Base-by-base conservation (phyloP, 2,329 filamentous ascomycete genomes). In the Akanthomyces muscarius region DNA sequence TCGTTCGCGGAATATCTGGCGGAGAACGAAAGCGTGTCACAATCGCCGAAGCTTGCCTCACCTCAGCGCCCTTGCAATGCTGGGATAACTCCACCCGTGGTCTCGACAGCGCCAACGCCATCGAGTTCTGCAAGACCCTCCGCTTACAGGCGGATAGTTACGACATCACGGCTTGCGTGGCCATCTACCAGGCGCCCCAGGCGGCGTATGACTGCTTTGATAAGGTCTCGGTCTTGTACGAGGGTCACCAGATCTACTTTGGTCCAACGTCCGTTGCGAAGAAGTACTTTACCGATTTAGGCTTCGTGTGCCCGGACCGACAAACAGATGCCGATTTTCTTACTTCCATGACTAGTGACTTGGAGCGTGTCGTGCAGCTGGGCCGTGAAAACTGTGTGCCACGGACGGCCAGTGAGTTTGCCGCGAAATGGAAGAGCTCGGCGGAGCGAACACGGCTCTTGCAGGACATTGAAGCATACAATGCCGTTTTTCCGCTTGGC, bases 321-420 rank as follows among this genome's bases (percentile, higher is more conserved):
- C 78, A 88, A 68, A 92, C 89, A 0, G 91, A 89, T 0, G 86
- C 89, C 1, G 89, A 92, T 71, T 92, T 91, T 75, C 75, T 92
- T 55, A 91, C 89, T 4, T 78, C 79, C 3, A 76, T 83, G 21
- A 81, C 80, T 2, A 74, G 69, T 36, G 69, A 70, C 8, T 63
- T 64, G 13, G 73, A 74, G 61, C 72, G 73, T 38, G 63, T 69
- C 48, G 65, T 72, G n/a, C 69, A 64, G 45, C 67, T 67, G 3
- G 73, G 72, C 0, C 71, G 66, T 25, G 69, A 74, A 58, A 65
- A 67, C 51, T 66, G 62, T 14, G 71, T 72, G 28, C 28, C 28
- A 6, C 28, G 28, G 28, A 28, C 28, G 28, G 28, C 28, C 28
- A 28, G 28, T 28, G 28, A 28, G 28, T 28, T 28, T 28, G 28